A percentile compares a stretch with the other conserved stretches of the same genome.
Conservation (phyloP, 2,329 filamentous ascomycete genomes). For the Endoconidiophora polonica region DNA sequence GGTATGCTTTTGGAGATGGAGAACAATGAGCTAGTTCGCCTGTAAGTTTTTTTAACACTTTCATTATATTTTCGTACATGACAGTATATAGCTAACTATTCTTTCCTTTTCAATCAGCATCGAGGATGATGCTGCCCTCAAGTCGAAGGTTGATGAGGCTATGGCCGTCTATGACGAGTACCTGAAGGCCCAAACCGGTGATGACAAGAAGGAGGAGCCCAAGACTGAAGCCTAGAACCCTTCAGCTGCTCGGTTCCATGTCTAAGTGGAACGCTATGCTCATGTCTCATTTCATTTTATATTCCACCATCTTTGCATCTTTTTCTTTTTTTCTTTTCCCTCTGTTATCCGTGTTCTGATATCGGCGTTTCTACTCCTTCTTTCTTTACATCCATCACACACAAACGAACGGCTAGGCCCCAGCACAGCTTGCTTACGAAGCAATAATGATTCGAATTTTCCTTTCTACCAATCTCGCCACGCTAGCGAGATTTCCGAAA, state of each 20-base stretch:
- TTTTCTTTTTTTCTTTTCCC: neutral
- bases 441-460: conserved; percentile 8
- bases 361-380: conserved; percentile 3
- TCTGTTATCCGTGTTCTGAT: conserved; percentile 4
- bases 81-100: no score
- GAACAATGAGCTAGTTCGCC: conserved; percentile 77
- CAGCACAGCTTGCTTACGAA: conserved; percentile 5
- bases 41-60: conserved; percentile 50
- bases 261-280: neutral
- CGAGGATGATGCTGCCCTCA: conserved; percentile 74
- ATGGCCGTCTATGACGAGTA: conserved; percentile 97
- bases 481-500: neutral
- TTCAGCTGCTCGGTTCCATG: neutral
- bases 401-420: conserved; percentile 7
- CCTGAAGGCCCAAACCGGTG: conserved; percentile 61
- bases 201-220: conserved; percentile 32
- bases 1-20: conserved; percentile 99
- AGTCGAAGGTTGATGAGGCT: conserved; percentile 93
- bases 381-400: neutral
- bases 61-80: neutral
- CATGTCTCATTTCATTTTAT: neutral
- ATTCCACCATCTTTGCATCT: neutral
- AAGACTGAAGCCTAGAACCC: conserved; percentile 26
- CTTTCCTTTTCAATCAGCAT: conserved; percentile 40
- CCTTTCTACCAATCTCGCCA: conserved; percentile 1